phyloP scores from a whole-genome alignment of 2,329 filamentous ascomycete genomes.

The Neonectria hederae region DNA sequence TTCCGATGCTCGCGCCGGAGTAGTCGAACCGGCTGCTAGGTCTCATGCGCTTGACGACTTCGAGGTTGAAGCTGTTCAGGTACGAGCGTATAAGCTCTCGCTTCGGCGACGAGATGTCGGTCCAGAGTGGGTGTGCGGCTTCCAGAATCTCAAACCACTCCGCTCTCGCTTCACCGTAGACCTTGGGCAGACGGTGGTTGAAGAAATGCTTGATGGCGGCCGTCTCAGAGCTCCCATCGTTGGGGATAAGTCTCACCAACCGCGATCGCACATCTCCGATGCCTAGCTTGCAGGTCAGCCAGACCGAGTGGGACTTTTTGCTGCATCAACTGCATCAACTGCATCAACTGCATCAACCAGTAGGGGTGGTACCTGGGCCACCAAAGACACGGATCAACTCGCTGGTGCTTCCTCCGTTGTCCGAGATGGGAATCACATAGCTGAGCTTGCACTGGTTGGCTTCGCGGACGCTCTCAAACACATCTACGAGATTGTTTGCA shows the following conservation, averaged over 20 bases:
- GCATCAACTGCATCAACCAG: background rate
- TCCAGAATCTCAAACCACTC: constrained; percentile 94
- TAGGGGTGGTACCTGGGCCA: constrained; percentile 73
- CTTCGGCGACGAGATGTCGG: constrained; percentile 73
- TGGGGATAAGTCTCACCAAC: constrained; percentile 88
- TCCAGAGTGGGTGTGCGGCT: constrained; percentile 81
- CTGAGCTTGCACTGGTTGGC: constrained; percentile 74
- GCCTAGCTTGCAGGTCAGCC: constrained; percentile 58
- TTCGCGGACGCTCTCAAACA: constrained; percentile 75
- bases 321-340: background rate
- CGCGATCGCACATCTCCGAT: constrained; percentile 62
- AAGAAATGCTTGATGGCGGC: constrained; percentile 83
- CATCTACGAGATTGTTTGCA: constrained; percentile 93
- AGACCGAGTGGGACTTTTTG: constrained; percentile 7
- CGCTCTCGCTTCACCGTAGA: constrained; percentile 67
- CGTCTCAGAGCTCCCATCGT: constrained; percentile 68
- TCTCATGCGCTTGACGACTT: constrained; percentile 79
- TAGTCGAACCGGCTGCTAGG: constrained; percentile 82
- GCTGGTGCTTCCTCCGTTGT: constrained; percentile 94
- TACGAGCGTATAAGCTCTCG: constrained; percentile 81
- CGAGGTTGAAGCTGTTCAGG: constrained; percentile 79
- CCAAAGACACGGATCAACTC: constrained; percentile 95
- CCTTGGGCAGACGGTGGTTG: constrained; percentile 80
- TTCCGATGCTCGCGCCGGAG: constrained; percentile 78
- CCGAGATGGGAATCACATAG: constrained; percentile 94